Conservation (phyloP, 225 moss, liverwort and hornwort genomes). For the Pseudisothecium myosuroides region DNA sequence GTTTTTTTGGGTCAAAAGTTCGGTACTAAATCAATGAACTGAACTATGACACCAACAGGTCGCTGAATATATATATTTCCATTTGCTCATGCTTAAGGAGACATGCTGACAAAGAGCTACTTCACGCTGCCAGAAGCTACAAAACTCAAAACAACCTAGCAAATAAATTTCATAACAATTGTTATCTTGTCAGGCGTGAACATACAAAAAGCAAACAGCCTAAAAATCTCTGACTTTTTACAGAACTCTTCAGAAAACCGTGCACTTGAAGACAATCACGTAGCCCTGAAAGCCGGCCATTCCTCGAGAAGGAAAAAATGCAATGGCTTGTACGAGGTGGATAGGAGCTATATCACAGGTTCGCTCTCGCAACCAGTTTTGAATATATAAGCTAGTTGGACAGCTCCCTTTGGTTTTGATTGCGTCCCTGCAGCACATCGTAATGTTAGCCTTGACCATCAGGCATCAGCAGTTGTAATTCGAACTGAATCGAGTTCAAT, state of each 20-base stretch:
- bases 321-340: neutral
- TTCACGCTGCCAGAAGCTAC: neutral
- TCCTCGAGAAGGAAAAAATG: neutral
- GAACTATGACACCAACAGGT: neutral
- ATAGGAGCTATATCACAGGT: neutral
- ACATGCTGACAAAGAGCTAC: conserved; percentile 4
- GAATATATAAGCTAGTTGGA: neutral
- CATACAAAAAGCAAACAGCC: neutral
- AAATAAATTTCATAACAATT: neutral
- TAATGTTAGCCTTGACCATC: neutral
- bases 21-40: neutral
- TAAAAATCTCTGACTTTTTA: neutral
- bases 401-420: neutral
- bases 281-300: neutral
- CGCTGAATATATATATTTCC: neutral
- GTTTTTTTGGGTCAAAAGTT: neutral
- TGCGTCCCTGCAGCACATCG: neutral
- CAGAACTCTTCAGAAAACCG: neutral
- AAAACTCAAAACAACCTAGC: neutral
- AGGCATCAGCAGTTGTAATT: neutral
- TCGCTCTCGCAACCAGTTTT: neutral
- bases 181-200: neutral
- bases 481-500: neutral
- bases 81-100: neutral
- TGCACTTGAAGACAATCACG: neutral